Base-by-base conservation (phyloP, 768 basidiomycete species). In the Nevesoporus exiguus region DNA sequence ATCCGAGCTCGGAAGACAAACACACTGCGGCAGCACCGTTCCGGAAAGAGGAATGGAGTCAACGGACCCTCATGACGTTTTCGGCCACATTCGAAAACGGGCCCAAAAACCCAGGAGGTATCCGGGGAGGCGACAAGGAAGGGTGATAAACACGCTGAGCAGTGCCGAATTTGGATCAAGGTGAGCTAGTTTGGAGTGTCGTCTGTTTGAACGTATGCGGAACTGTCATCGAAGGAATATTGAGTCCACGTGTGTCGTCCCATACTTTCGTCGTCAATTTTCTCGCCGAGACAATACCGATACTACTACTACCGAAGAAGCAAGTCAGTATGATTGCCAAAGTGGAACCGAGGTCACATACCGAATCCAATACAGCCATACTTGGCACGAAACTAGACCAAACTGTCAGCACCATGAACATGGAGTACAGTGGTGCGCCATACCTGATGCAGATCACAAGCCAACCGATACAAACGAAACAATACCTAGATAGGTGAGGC, bases 271-370 rank as follows among this genome's bases (percentile, higher is more conserved):
- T 58, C 36, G 52, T 52, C 13, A 43, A 41, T 30, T 61, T 62
- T 62, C 49, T 42, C 22, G 44, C 30, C 14, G 42, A 62, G 47
- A 61, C 41, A n/a, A 57, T 57, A 46, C 55, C 5, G 21, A 52
- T 39, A n/a, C 55, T 19, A 39, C 47, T 50, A 9, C n/a, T n/a
- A n/a, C n/a, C n/a, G 11, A 27, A 22, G 19, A 29, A 10, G 3
- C 9, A 10, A 1, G 14, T 60, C 19, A 51, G 22, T 37, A 17
- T 6, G 25, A 27, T 13, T 3, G 8, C 25, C 2, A 3, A 22
- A n/a, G 2, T 22, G 36, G 25, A 24, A 15, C 1, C 8, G 7
- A 9, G 8, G 14, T 31, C 7, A 33, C 52, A 31, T 46, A 40
- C 58, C 52, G n/a, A 30, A 37, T 42, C 37, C 58, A 36, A 49